phyloP scores from a whole-genome alignment of 768 basidiomycete species.

The Kwoniella dendrophila region DNA sequence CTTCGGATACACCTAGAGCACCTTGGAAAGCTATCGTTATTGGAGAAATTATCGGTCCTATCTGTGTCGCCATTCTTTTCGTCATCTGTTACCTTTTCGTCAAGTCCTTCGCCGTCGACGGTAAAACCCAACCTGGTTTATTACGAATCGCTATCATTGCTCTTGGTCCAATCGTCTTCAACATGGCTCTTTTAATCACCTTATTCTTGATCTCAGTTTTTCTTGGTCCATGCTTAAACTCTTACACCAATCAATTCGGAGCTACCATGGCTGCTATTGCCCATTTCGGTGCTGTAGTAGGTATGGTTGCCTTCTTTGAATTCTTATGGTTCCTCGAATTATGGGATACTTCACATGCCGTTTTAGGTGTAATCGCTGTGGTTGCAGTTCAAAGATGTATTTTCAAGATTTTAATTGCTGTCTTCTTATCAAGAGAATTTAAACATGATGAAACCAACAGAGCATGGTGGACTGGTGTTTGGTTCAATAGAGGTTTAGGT shows the following conservation, averaged over 20 bases:
- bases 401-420: constrained; percentile 89
- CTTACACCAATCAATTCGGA: constrained; percentile 81
- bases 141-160: constrained; percentile 92
- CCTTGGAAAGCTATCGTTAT: constrained; percentile 86
- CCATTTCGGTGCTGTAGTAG: constrained; percentile 77
- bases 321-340: constrained; percentile 68
- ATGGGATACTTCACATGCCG: constrained; percentile 89
- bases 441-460: constrained; percentile 99
- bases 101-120: constrained; percentile 58
- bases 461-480: constrained; percentile 91
- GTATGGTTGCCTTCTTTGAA: constrained; percentile 86
- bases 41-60: constrained; percentile 82
- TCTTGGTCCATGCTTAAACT: constrained; percentile 77
- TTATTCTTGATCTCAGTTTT: constrained; percentile 88
- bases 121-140: constrained; percentile 73
- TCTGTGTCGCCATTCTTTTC: constrained; percentile 81
- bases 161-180: constrained; percentile 93
- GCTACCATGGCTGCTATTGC: constrained; percentile 89
- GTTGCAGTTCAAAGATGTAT: constrained; percentile 84
- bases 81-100: constrained; percentile 77
- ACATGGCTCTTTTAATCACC: constrained; percentile 80
- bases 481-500: constrained; percentile 94
- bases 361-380: constrained; percentile 87
- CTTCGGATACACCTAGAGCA: constrained; percentile 90
- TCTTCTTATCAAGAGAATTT: constrained; percentile 95